Base-by-base conservation (phyloP, 108 stramenopile species). In the Fragilariopsis cylindrus region DNA sequence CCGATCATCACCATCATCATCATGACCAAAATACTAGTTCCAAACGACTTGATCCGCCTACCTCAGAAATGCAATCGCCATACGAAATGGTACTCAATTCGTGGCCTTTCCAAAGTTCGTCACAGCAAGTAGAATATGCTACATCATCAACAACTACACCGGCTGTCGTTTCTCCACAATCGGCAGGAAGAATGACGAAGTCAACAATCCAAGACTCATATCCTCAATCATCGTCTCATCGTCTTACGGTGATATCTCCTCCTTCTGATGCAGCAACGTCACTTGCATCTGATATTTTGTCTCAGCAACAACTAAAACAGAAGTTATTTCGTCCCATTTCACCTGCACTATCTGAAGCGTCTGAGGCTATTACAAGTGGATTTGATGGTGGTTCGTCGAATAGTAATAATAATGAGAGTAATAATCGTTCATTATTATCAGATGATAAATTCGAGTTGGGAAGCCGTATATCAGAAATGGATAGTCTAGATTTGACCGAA, bases 281-380 rank as follows among this genome's bases (percentile, higher is more conserved):
- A 16, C 5, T 60, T 30, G 58, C 58, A 40, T 60, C 58, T 5
- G 41, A 7, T 11, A 60, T 60, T 30, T 4, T 60, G 30, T 60
- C 58, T 18, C 30, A 16, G 13, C 41, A 42, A 3, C 46, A 65
- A 7, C 43, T 42, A 43, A 42, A 45, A 19, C 65, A 39, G 21
- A 18, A 60, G 41, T 65, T 65, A 11, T 65, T 65, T 46, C 65
- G 65, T 45, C 65, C 65, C 13, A 65, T 65, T 65, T 65, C 65
- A 6, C 65, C 65, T 11, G 5, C 12, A 13, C 4, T 46, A 16
- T 65, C 65, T 18, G 65, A 65, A 47, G 65, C 65, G 9, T 65
- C 65, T 18, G 65, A 65, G 44, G 65, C 19, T 12, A 16, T 45
- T 18, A 65, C 41, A 4, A 65, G 46, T 41, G 46, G 41, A 13